Conservation (phyloP, 2,329 filamentous ascomycete genomes). For the Fusarium keratoplasticum region DNA sequence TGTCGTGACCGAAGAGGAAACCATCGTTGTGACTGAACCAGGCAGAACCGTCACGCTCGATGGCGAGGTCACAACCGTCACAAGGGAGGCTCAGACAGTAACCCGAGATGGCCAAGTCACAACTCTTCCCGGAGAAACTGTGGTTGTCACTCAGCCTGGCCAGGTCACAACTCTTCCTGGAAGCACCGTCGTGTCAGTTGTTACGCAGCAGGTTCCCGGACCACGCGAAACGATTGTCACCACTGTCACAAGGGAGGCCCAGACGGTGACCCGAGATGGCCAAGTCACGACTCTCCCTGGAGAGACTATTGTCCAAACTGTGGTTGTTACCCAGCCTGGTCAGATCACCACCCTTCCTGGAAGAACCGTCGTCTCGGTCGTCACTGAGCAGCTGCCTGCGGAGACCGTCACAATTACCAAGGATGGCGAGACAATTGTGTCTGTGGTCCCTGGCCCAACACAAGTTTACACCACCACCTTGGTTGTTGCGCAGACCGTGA, state of each 20-base stretch:
- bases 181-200: neutral
- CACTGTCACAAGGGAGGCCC: neutral
- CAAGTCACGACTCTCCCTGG: constrained; percentile 40
- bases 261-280: constrained; percentile 39
- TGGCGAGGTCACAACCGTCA: neutral
- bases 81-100: constrained; percentile 21
- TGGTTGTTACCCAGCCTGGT: constrained; percentile 36
- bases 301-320: constrained; percentile 37
- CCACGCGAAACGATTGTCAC: neutral
- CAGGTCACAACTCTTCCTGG: constrained; percentile 26
- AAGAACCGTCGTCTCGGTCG: constrained; percentile 48
- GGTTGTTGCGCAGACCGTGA: constrained; percentile 45
- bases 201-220: neutral
- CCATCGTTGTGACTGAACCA: constrained; percentile 27
- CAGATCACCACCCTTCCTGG: constrained; percentile 40
- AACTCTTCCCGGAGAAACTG: constrained; percentile 20
- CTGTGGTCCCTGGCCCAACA: constrained; percentile 43
- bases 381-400: constrained; percentile 45
- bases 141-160: constrained; percentile 42
- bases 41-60: constrained; percentile 15
- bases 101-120: constrained; percentile 39
- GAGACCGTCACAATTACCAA: constrained; percentile 49
- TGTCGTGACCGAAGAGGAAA: constrained; percentile 27
- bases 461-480: constrained; percentile 47
- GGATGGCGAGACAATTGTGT: constrained; percentile 46